Conservation (phyloP, 2,329 filamentous ascomycete species). For the Teratosphaeria viscida region DNA sequence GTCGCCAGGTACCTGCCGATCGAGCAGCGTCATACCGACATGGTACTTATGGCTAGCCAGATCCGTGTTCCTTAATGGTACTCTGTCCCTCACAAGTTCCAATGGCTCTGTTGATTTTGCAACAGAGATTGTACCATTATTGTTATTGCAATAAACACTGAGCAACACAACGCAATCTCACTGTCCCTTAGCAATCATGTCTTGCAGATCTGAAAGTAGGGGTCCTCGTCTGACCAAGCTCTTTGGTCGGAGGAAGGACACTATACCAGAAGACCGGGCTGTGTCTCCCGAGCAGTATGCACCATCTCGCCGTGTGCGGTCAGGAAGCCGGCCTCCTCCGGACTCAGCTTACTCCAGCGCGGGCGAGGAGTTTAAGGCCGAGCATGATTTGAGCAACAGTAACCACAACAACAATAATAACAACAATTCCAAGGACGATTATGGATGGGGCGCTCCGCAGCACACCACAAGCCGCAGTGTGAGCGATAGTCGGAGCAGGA, state of each 20-base stretch:
- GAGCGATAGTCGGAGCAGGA: neutral
- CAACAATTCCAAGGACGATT: neutral
- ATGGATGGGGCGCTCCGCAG: neutral
- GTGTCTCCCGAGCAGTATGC: neutral
- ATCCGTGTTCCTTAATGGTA: neutral
- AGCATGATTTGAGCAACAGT: neutral
- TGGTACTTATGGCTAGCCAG: neutral
- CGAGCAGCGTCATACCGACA: neutral
- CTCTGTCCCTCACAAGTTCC: neutral
- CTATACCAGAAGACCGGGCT: neutral
- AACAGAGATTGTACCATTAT: neutral
- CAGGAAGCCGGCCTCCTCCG: neutral
- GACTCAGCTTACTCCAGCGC: neutral
- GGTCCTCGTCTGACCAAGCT: neutral
- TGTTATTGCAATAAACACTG: neutral
- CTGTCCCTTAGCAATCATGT: neutral
- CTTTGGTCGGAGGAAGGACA: neutral
- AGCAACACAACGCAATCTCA: neutral
- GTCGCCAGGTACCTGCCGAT: neutral
- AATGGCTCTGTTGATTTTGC: neutral
- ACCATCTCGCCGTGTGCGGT: neutral
- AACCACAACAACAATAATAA: neutral
- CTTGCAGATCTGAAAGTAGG: neutral
- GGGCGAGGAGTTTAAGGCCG: neutral
- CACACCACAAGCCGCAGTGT: neutral